Percentiles rank a stretch among this genome's conserved stretches.
These are phyloP conservation scores for Inonotus obliquus DNA, from an alignment of 1,284 basidiomycete species.

Conservation along the genomic window DNA sequence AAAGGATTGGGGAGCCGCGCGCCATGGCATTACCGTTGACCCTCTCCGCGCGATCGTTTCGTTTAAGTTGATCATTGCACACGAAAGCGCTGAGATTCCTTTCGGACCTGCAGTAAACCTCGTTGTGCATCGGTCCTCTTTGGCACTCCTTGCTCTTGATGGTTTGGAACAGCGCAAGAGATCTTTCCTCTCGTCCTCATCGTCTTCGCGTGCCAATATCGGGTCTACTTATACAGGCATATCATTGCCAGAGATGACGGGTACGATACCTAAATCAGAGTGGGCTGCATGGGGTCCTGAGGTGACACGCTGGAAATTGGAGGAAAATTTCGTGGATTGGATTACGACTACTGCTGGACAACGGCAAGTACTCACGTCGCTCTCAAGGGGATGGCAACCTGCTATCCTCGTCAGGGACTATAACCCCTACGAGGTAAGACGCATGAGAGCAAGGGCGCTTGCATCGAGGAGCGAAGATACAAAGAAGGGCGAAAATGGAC, in stretches of 20 bases:
- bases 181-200: not conserved
- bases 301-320: slow-evolving; percentile 1
- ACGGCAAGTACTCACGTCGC: not conserved
- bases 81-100: not conserved
- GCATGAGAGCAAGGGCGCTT: not conserved
- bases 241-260: not conserved
- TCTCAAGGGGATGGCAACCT: not conserved
- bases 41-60: slow-evolving; percentile 3
- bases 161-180: not conserved
- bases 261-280: too few relatives aligned
- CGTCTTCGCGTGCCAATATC: not conserved
- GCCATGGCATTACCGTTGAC: not conserved
- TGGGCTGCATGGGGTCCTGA: slow-evolving; percentile 12
- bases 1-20: not conserved
- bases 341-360: slow-evolving; percentile 11
- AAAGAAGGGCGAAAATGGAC: too few relatives aligned
- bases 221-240: not conserved
- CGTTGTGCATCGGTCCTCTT: slow-evolving; percentile 9
- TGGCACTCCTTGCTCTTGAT: slow-evolving; percentile 5
- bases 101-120: not conserved
- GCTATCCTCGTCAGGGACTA: slow-evolving; percentile 8
- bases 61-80: not conserved
- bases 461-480: too few relatives aligned
- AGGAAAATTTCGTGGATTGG: not conserved
- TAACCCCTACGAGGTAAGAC: slow-evolving; percentile 7